Base-by-base conservation (phyloP, 2,329 filamentous ascomycete species). In the Exophiala lecanii-corni region DNA sequence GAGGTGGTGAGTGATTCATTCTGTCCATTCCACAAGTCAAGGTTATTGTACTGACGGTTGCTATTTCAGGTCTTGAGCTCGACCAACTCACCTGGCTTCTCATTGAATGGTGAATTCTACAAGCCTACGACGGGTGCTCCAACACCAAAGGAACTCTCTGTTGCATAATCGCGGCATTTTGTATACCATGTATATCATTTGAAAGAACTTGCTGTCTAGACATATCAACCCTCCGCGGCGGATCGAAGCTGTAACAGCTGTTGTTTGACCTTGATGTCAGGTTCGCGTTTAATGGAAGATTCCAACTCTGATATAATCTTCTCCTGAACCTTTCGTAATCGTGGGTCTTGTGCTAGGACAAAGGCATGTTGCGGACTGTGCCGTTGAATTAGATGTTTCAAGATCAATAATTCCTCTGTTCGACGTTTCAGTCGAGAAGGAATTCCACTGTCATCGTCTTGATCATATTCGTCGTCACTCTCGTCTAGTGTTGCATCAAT, bases 31-130 rank as follows among this genome's bases (percentile, higher is more conserved):
- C n/a, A n/a, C n/a, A n/a, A n/a, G n/a, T n/a, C n/a, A n/a, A n/a
- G n/a, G n/a, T 7, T 10, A 9, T 47, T n/a, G 3, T 42, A 38
- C 18, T 39, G 62, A 51, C 59, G 68, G 64, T 53, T 62, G 72
- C 30, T 65, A 76, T 82, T 12, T 17, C 45, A 78, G 62, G 85
- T 97, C 23, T 69, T 98, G 58, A 91, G 86, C 70, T 88, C 89
- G 9, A 94, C 91, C 5, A 76, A 92, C 60, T 82, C 84, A 2
- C 89, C 92, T 1, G 91, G 88, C 0, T 80, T 98, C 70, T 88
- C 82, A 62, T 68, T 98, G 62, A 94, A 79, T 61, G 91, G 89
- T 44, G 79, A 84, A 41, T 85, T 92, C 63, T 46, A 51, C 31
- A 46, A 25, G 38, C 35, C 42, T 18, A 30, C 17, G 5, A 42